phyloP scores from a whole-genome alignment of 768 basidiomycete genomes.

The Mycena epipterygia region DNA sequence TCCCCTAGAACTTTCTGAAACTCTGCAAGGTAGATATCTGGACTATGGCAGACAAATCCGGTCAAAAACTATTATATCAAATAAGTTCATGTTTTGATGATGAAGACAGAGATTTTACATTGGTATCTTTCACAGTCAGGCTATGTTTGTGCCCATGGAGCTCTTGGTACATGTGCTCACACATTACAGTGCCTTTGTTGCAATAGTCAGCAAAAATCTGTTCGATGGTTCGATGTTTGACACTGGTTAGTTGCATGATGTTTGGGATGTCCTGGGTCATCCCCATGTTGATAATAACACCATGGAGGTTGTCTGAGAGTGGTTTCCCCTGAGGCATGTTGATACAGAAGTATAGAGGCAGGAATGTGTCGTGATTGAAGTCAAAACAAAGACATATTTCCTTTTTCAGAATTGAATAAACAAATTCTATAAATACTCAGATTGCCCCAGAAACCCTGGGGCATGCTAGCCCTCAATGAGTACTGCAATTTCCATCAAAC shows the following conservation, averaged over 20 bases:
- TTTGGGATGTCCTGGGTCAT: background rate
- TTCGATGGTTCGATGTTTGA: conserved; percentile 5
- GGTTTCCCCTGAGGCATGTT: conserved; percentile 3
- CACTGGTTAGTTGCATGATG: background rate
- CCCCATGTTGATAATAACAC: conserved; percentile 6
- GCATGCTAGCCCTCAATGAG: background rate
- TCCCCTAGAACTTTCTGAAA: conserved; percentile 37
- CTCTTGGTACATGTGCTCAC: conserved; percentile 5
- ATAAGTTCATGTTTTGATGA: background rate
- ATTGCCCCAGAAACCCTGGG: background rate
- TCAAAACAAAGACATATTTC: background rate
- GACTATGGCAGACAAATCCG: conserved; percentile 35
- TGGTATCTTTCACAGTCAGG: background rate
- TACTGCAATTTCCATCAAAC: background rate
- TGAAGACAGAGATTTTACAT: background rate
- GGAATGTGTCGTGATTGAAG: background rate
- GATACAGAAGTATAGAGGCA: background rate
- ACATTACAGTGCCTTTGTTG: conserved; percentile 8
- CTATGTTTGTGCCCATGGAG: background rate
- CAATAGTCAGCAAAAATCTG: background rate
- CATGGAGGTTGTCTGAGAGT: conserved; percentile 11
- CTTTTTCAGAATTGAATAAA: background rate
- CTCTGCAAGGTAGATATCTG: conserved; percentile 41
- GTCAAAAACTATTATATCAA: conserved; percentile 32
- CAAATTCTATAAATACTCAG: background rate